phyloP scores from a whole-genome alignment of 2,329 filamentous ascomycete species.

The Plenodomus lindquistii region DNA sequence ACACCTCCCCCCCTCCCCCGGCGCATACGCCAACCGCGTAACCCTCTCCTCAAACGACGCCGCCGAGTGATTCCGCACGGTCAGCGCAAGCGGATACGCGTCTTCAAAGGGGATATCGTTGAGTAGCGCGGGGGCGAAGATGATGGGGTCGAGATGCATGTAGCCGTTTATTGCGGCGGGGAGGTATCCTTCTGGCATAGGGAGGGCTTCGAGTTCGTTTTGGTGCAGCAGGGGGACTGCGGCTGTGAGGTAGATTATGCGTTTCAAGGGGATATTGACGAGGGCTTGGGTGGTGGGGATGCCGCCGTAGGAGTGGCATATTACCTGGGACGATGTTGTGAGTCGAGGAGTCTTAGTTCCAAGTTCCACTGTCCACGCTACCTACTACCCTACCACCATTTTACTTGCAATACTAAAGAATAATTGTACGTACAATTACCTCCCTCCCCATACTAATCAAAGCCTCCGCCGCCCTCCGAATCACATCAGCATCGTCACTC shows the following conservation, averaged over 20 bases:
- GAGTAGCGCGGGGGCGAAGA: slow-evolving; percentile 9
- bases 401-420: too few species aligned
- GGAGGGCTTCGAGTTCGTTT: slow-evolving; percentile 8
- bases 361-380: too few species aligned
- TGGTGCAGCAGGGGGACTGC: slow-evolving; percentile 15
- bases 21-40: slow-evolving; percentile 44
- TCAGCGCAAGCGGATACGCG: slow-evolving; percentile 18
- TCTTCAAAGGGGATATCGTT: slow-evolving; percentile 23
- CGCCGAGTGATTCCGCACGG: slow-evolving; percentile 37
- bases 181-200: not conserved
- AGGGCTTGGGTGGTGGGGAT: slow-evolving; percentile 14
- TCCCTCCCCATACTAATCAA: slow-evolving; percentile 35
- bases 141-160: slow-evolving; percentile 14
- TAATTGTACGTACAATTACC: slow-evolving; percentile 26
- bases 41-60: slow-evolving; percentile 36
- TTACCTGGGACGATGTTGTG: not conserved
- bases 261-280: slow-evolving; percentile 11
- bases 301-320: slow-evolving; percentile 21
- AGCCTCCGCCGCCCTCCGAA: slow-evolving; percentile 20
- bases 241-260: slow-evolving; percentile 20
- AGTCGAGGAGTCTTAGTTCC: too few species aligned
- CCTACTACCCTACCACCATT: too few species aligned
- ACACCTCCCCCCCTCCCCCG: slow-evolving; percentile 17
- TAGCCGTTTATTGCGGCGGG: slow-evolving; percentile 12
- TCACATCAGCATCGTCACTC: slow-evolving; percentile 32